Evolutionary conservation across 169 alveolate species (phyloP), one percentile per base, ranked within the genome.

Genomic region (Theileria annulata): DNA sequence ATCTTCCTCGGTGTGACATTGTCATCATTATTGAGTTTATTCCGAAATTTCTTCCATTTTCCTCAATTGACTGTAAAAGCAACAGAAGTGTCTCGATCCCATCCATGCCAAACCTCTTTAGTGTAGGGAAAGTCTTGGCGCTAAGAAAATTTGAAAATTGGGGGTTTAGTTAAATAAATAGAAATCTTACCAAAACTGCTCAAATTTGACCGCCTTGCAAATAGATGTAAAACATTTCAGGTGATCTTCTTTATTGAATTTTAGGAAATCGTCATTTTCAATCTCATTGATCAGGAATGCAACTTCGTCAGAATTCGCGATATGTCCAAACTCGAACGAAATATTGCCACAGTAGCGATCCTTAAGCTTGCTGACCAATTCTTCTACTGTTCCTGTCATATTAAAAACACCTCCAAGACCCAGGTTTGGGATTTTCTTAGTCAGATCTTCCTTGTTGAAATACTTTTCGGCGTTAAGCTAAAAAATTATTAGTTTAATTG

Each of bases 1-100:
- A 87, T 71, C 99, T 86, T 28, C 99, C 99, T 69, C 99, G 90
- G 85, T 96, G 99, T n/a, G 99, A 95, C 98, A 96, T 96, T 31
- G 98, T 97, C 89, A 97, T 89, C 33, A 96, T 88, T 21, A 95
- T 88, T 49, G 95, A 79, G 64, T 95, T 96, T 10, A 91, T 96
- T 5, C 96, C 94, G 63, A 77, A 70, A 35, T 80, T 49, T 49
- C 58, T 64, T 31, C 80, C 62, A 71, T 47, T 31, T 15, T 84
- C 85, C 33, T 72, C 37, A 15, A 88, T 35, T 1, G 90, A 85
- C 76, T 95, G 94, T 85, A 95, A 71, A 19, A 96, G 94, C 6
- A 94, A 92, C 21, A 96, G 91, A 31, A 93, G 27, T n/a, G 95
- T 82, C 79, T 95, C 97, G 37, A 95, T 92, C 19, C 98, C 99